Evolutionary conservation across 2,329 filamentous ascomycete species (phyloP), one percentile per base, ranked within the genome.

Genomic region (Geosmithia putterillii): DNA sequence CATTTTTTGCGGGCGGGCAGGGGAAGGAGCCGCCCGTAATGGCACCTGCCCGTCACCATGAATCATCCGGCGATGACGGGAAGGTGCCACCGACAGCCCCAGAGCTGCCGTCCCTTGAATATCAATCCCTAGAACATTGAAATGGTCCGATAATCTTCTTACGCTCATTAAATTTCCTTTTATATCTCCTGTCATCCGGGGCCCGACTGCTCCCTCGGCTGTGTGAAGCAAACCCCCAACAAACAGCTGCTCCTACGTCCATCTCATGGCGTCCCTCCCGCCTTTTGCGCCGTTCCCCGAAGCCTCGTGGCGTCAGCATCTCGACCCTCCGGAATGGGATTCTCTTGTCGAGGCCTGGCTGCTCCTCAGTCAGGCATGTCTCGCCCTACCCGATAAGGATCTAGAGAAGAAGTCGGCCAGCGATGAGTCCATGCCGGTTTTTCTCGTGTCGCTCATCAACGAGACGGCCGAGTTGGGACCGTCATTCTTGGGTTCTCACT

Each of bases 211-310:
- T 41, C 6, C 15, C 10, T 23, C 12, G 12, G 19, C 32, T 21
- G 23, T 8, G 21, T 23, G 7, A 39, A 36, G 23, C 42, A 38
- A 12, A 17, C 22, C 7, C 12, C 18, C 18, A 19, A 42, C 18
- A 19, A 35, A 23, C 22, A 17, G 22, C 9, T 8, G 9, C 17
- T 7, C 7, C 23, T 25, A 25, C 23, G 4, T 32, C 10, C 28
- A 32, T 32, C 41, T 21, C 41, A 70, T 70, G 65, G 53, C 61
- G 52, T 56, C 64, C 43, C 64, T 89, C 41, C 87, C 87, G 37
- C 73, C 80, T 28, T 72, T 95, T 61, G 87, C 83, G 45, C 76
- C 83, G 18, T 88, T 92, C 53, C 90, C 89, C 17, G 73, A 81
- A 47, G 65, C 74, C 28, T 66, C 69, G 44, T 79, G 87, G 66